phyloP scores from a whole-genome alignment of 345 rosid genomes.

The Mangifera indica region DNA sequence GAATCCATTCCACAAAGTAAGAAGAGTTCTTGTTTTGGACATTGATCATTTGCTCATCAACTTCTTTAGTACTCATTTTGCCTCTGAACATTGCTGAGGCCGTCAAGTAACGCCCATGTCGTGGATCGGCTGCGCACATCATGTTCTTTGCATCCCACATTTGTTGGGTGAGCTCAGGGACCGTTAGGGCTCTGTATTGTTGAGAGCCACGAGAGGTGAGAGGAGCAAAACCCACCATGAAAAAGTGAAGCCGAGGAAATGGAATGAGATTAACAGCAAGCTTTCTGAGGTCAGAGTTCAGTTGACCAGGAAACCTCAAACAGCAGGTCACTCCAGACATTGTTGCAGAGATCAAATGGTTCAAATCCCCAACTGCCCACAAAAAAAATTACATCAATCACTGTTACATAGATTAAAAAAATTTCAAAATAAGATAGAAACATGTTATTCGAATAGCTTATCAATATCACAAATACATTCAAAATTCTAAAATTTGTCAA shows the following conservation, averaged over 20 bases:
- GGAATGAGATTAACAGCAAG: conserved; percentile 64
- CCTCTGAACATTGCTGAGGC: conserved; percentile 58
- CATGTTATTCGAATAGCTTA: neutral
- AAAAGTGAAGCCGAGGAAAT: conserved; percentile 55
- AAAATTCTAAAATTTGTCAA: no score
- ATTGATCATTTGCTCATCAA: conserved; percentile 62
- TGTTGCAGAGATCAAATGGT: conserved; percentile 68
- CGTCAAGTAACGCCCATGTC: conserved; percentile 45
- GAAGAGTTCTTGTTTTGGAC: conserved; percentile 73
- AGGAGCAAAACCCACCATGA: conserved; percentile 60
- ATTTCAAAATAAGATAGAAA: no score
- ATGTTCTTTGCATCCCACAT: conserved; percentile 63
- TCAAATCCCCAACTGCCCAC: conserved; percentile 61
- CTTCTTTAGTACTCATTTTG: conserved; percentile 52
- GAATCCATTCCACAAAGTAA: conserved; percentile 70
- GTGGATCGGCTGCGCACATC: conserved; percentile 54
- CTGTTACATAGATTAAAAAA: neutral
- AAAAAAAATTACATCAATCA: neutral
- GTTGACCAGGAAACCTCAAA: conserved; percentile 69
- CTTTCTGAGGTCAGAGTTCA: conserved; percentile 70
- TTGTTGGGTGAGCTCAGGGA: conserved; percentile 54
- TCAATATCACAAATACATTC: no score
- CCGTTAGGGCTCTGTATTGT: conserved; percentile 43
- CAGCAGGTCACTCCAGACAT: conserved; percentile 82
- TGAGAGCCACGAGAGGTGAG: conserved; percentile 53